A percentile compares a stretch with the other conserved stretches of the same genome.
These are phyloP conservation scores for Aspergillus sp. DNA, from an alignment of 2,329 filamentous ascomycete genomes.

Conservation along the genomic window DNA sequence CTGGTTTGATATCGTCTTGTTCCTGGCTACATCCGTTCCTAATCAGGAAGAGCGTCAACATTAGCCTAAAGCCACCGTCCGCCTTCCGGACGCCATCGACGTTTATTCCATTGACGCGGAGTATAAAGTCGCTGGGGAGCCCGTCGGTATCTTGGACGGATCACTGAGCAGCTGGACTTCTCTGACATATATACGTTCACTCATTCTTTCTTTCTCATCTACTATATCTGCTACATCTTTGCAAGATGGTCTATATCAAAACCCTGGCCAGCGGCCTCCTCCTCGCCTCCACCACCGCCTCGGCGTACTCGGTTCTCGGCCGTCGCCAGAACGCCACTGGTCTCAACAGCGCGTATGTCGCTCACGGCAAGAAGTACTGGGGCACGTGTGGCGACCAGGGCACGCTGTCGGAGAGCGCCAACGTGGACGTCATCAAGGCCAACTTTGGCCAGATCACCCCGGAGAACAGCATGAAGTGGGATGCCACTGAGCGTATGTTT, in stretches of 20 bases:
- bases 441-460: slow-evolving; percentile 66
- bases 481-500: slow-evolving; percentile 54
- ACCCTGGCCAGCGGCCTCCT: not conserved
- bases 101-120: no score
- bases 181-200: no score
- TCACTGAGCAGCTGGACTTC: no score
- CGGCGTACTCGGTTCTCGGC: slow-evolving; percentile 10
- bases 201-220: no score
- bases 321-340: slow-evolving; percentile 28
- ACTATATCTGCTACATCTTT: no score
- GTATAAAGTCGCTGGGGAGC: no score
- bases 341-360: slow-evolving; percentile 56
- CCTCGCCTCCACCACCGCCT: not conserved
- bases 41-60: no score
- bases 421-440: slow-evolving; percentile 58
- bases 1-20: no score
- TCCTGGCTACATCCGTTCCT: no score
- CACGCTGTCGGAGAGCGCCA: slow-evolving; percentile 57
- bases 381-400: slow-evolving; percentile 57
- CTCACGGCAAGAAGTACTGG: slow-evolving; percentile 65
- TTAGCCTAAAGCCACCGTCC: no score
- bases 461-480: slow-evolving; percentile 65
- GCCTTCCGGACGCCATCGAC: no score
- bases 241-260: not conserved
- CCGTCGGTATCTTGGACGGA: no score